Evolutionary conservation across 768 basidiomycete species (phyloP), one percentile per base, ranked within the genome.

Genomic region (Infundibulicybe gibba): DNA sequence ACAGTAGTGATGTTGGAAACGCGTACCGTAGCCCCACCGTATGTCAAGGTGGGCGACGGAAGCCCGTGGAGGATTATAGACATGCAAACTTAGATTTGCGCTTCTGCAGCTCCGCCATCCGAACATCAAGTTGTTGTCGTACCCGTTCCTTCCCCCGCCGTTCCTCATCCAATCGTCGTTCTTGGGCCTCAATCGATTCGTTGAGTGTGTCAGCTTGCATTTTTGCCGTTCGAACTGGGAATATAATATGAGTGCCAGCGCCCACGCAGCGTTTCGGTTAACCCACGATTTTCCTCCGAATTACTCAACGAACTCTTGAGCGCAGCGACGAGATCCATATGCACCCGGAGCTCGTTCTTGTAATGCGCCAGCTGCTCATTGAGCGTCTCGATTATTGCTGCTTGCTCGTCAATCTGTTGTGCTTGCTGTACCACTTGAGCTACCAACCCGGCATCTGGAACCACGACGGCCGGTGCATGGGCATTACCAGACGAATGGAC

Each of bases 31-130:
- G n/a, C n/a, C n/a, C n/a, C n/a, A n/a, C n/a, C n/a, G n/a, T n/a
- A n/a, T n/a, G n/a, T n/a, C n/a, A n/a, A n/a, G n/a, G n/a, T n/a
- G n/a, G n/a, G n/a, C n/a, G n/a, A n/a, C n/a, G n/a, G n/a, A n/a
- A n/a, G n/a, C n/a, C n/a, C n/a, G n/a, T n/a, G n/a, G n/a, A n/a
- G n/a, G 43, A 48, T 77, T 74, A 93, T 65, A 93, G 77, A 67
- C 90, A 93, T 44, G 85, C 87, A 66, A 92, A 95, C 70, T 94
- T 95, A 52, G 90, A 92, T 72, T 92, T 94, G 49, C 89, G 85
- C 69, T 78, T 80, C 61, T 77, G 76, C 35, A 92, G 70, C 58
- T 94, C 93, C 46, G 90, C 89, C 83, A 92, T 86, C 53, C 93
- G 83, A 14, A 79, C 76, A 62, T 94, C 92, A 20, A 94, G 80